Evolutionary conservation across 768 basidiomycete genomes (phyloP), one percentile per base, ranked within the genome.

Genomic region (Collybiopsis confluens): DNA sequence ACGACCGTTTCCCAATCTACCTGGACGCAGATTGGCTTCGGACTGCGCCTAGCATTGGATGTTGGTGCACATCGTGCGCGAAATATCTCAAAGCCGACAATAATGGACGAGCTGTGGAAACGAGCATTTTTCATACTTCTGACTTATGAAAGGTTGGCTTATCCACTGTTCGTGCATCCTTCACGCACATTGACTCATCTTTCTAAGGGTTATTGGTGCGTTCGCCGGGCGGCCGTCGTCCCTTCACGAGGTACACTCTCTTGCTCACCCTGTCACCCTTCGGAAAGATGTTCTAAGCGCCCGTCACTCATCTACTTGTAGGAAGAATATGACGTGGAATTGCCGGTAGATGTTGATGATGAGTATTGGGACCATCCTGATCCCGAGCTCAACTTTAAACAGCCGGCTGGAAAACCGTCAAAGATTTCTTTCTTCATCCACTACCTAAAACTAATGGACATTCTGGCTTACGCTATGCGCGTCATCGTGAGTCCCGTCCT

Each of bases 31-130:
- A 73, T 83, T 35, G 86, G 86, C 10, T 63, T 79, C 35, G 75
- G 76, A 37, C 66, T 92, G 28, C 82, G 88, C 2, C 70, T 85
- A 45, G 81, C 83, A 1, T 83, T 90, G 63, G 90, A 93, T 58
- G 80, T 90, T 36, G 83, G 91, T 26, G 85, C 81, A 1, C 91
- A 92, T 65, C 65, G 72, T 54, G 67, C 76, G 26, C 70, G 68
- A 49, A 57, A 63, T 11, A 56, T 63, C 24, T 65, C 56, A 48
- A 63, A n/a, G 55, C 74, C 73, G 10, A 76, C 70, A 10, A 67
- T 72, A 5, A 85, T 90, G 58, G 78, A 85, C 52, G 89, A 92
- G 64, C 72, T 87, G 20, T 88, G 86, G 81, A 88, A 88, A 63
- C 78, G 85, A 21, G 80, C 78, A 7, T 85, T 85, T 59, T 86